Base-by-base conservation (phyloP, 1,284 basidiomycete species). In the Marasmius sp. region DNA sequence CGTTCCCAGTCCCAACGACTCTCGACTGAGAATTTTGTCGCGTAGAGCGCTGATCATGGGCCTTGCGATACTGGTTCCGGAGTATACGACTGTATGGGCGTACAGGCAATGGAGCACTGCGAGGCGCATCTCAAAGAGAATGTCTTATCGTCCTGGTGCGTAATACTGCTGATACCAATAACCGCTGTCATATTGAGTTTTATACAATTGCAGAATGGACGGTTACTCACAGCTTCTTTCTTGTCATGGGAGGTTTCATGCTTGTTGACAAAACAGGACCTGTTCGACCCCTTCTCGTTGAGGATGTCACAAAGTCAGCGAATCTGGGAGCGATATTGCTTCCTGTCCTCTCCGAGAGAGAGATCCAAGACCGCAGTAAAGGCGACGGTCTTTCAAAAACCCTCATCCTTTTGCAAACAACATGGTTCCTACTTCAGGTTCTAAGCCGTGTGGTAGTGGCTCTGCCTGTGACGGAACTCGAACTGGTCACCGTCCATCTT, bases 311-410 rank as follows among this genome's bases (percentile, higher is more conserved):
- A 12, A 6, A 37, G 18, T 22, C 9, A 16, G 8, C 16, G 11
- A 9, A 6, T 7, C 8, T 12, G 14, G 18, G 34, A n/a, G 33
- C 7, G 6, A 22, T 34, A 9, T 16, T n/a, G 11, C n/a, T 34
- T 16, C 33, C 51, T 34, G 34, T 27, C 22, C 6, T 41, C 37
- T 38, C 38, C 6, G 51, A 55, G 51, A 38, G 16, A 10, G 48
- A 59, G 20, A 59, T 59, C n/a, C 49, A 20, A 27, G 58, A 59
- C 39, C 36, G 50, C 22, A 59, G 58, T 37, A 59, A 59, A 45
- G 58, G 58, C 12, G 58, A 59, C n/a, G 58, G 50, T n/a, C 8
- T 59, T 2, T 51, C 58, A 20, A 59, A 59, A 45, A 33, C 37
- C 14, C 49, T 59, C 9, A 37, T 59, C 22, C 38, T 59, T 16